These are phyloP conservation scores for Raphidocelis subcapitata DNA, from an alignment of 139 green algal genomes.

Conservation along the genomic window DNA sequence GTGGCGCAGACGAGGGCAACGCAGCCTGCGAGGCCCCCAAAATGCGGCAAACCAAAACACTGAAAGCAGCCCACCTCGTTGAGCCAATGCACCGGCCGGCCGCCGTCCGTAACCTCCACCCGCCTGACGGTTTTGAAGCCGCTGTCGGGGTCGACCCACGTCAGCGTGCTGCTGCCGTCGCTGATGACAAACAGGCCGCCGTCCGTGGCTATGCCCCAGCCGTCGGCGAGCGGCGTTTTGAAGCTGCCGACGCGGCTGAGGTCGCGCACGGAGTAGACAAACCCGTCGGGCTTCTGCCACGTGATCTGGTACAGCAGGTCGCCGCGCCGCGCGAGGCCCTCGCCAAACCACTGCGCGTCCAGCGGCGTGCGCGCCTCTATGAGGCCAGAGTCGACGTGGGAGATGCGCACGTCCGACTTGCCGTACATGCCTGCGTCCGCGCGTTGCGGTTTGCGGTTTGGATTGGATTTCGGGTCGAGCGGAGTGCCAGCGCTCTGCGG, in stretches of 20 bases:
- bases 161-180: conserved; percentile 66
- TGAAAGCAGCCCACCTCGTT: conserved; percentile 58
- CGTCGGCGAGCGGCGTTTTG: conserved; percentile 69
- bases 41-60: not conserved
- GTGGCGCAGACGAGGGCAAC: not conserved
- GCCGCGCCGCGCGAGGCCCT: conserved; percentile 66
- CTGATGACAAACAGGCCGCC: conserved; percentile 61
- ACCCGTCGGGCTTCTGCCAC: conserved; percentile 49
- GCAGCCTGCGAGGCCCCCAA: not conserved
- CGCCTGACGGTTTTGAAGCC: conserved; percentile 37
- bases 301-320: conserved; percentile 76
- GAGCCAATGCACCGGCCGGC: conserved; percentile 37
- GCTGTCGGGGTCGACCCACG: conserved; percentile 61
- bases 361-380: conserved; percentile 45
- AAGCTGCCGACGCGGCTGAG: conserved; percentile 44
- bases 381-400: conserved; percentile 60
- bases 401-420: conserved; percentile 63
- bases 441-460: not conserved
- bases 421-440: conserved; percentile 78
- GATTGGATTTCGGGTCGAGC: not conserved
- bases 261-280: conserved; percentile 34
- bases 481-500: no score
- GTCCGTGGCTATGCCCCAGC: conserved; percentile 83
- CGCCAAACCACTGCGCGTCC: conserved; percentile 65
- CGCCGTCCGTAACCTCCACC: conserved; percentile 40